Base-by-base conservation (phyloP, 139 green algal species). In the Chlorella sp. region DNA sequence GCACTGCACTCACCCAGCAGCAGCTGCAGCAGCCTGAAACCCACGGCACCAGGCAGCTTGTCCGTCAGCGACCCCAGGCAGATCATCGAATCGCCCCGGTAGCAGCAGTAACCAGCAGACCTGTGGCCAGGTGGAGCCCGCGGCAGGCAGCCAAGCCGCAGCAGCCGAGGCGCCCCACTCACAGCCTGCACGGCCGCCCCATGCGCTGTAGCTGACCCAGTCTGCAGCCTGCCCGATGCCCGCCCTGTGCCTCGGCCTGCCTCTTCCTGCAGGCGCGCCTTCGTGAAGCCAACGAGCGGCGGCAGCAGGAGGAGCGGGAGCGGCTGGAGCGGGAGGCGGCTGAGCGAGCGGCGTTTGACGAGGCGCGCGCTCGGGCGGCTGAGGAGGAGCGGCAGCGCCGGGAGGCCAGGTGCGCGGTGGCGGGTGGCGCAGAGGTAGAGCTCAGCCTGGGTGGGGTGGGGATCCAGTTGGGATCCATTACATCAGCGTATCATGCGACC, bases 291-390 rank as follows among this genome's bases (percentile, higher is more conserved):
- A 82, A 73, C 36, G 79, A 76, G 81, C 81, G 51, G 44, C 81
- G 81, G 51, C 65, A 85, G 81, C 68, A 81, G 83, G 80, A 84
- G 40, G 72, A 82, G 54, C 80, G 77, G 7, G 77, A 83, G 76
- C 36, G 54, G 24, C 36, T 82, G 38, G 76, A 82, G 56, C 54
- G 62, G 17, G 56, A 85, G 54, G 46, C 46, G 67, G 78, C 54
- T 38, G 85, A 76, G n/a, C 76, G 86, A 26, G 76, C 72, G 40
- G 54, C n/a, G n/a, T 60, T 60, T 60, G 84, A 73, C 26, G 77
- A 64, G 40, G 41, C 77, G 19, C 68, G 64, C 5, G 46, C 64
- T 30, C 43, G 67, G 14, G 80, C 67, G 41, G 74, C 46, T 13
- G 85, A 82, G 60, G 44, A 60, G 28, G 68, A 88, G 77, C 54